Conservation (phyloP, 805 yeast genomes). For the Myxozyma udenii region DNA sequence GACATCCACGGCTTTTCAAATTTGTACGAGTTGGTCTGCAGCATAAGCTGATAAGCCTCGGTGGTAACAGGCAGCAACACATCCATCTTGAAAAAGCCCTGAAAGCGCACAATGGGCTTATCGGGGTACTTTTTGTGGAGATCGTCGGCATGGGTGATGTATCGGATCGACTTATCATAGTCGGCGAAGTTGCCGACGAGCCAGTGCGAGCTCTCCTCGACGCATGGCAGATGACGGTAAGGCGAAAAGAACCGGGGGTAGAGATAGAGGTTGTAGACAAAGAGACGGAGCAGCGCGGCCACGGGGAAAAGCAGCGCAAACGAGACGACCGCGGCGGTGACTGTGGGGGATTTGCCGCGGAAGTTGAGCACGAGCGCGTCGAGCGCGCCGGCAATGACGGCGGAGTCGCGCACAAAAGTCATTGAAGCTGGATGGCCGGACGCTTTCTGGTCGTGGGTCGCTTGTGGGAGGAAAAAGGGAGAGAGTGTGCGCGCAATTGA, state of each 20-base stretch:
- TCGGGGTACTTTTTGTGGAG: slow-evolving; percentile 15
- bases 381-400: not conserved
- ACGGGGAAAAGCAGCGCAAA: not conserved
- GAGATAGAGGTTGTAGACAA: not conserved
- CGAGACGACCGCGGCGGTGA: not conserved
- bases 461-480: too few species aligned
- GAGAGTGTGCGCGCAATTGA: too few species aligned
- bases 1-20: slow-evolving; percentile 14
- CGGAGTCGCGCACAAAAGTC: not conserved
- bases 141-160: slow-evolving; percentile 7
- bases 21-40: slow-evolving; percentile 11
- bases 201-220: slow-evolving; percentile 14
- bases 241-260: slow-evolving; percentile 20
- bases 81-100: slow-evolving; percentile 11
- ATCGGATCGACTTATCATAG: slow-evolving; percentile 5
- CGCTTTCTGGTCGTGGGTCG: too few species aligned
- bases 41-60: slow-evolving; percentile 10
- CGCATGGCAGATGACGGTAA: too few species aligned
- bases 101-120: slow-evolving; percentile 1
- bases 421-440: too few species aligned
- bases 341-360: not conserved
- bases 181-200: slow-evolving; percentile 14
- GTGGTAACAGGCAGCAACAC: slow-evolving; percentile 6
- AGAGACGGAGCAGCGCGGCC: not conserved
- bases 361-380: not conserved